Evolutionary conservation across 108 stramenopile genomes (phyloP).

Genomic region (Ochromonas danica): DNA sequence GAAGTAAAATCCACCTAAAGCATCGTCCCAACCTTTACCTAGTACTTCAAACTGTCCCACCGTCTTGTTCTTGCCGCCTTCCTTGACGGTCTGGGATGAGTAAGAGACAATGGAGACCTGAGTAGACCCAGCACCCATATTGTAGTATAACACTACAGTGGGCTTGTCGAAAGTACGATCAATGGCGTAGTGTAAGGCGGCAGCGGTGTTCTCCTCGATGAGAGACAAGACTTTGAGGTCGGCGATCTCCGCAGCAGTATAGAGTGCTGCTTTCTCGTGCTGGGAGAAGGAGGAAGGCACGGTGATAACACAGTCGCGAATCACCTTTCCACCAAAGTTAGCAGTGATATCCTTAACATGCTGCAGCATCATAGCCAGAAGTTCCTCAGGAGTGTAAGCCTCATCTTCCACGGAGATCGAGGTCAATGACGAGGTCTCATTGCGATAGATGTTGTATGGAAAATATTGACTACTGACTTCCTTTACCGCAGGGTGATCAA

Average conservation of each 20-base stretch:
- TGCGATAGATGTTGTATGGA: constrained; percentile 68
- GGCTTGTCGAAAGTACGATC: constrained; percentile 79
- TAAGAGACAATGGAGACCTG: constrained; percentile 82
- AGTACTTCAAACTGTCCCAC: constrained; percentile 87
- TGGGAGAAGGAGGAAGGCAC: constrained; percentile 94
- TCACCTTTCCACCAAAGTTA: constrained; percentile 69
- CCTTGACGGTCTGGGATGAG: constrained; percentile 65
- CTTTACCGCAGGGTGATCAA: constrained; percentile 64
- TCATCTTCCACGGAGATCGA: constrained; percentile 64
- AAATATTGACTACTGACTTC: constrained; percentile 44
- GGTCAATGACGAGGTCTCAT: constrained; percentile 73
- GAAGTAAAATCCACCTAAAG: constrained; percentile 79
- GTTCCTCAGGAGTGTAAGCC: constrained; percentile 88
- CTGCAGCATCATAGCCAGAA: constrained; percentile 84
- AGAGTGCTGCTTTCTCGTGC: constrained; percentile 79
- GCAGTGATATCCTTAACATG: constrained; percentile 69
- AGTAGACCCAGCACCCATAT: constrained; percentile 85
- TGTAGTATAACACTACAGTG: constrained; percentile 87
- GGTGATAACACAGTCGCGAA: constrained; percentile 86
- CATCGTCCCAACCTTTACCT: constrained; percentile 88
- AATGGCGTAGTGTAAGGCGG: constrained; percentile 92
- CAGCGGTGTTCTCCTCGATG: constrained; percentile 96
- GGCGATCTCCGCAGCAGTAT: constrained; percentile 90
- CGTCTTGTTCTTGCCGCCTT: constrained; percentile 70
- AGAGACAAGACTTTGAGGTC: constrained; percentile 87